Base-by-base conservation (phyloP, 805 yeast species). In the Saccharomycopsis amapae region DNA sequence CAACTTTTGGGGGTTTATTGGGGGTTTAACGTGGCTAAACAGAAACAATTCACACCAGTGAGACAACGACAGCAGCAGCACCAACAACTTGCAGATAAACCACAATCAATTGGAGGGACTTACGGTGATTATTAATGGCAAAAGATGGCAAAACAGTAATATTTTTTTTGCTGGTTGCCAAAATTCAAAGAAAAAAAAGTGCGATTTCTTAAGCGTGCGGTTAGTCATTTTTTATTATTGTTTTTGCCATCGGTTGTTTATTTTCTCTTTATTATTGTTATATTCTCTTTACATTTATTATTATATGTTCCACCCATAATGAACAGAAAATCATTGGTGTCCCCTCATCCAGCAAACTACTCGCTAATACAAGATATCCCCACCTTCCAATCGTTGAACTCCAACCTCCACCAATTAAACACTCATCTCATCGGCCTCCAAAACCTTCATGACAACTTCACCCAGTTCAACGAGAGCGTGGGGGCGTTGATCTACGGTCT, bases 401-500 rank as follows among this genome's bases (percentile, higher is more conserved):
- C 13, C 5, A 23, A 34, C 7, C 26, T 48, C 12, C n/a, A 28
- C 4, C 32, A 40, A 12, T 31, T 48, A 4, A 40, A 45, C 13
- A 10, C 24, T 3, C 34, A 48, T 25, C n/a, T 51, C 33, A 23
- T n/a, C 10, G 40, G 39, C n/a, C 33, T 51, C 4, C 50, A 51
- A 20, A 63, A 62, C 42, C 72, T 81, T 9, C 87, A 86, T 61
- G 75, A 78, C 37, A 75, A 76, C 4, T 62, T 88, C 18, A 69
- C 72, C 2, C 66, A 69, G 24, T 81, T 88, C 61, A 86, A 86
- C 58, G 96, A 87, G 61, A 75, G 86, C 2, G 76, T 88, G 55
- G 79, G 85, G 1, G 69, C 89, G 33, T 79, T 87, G 45, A 59
- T 87, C 43, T 85, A 84, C 56, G 95, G 96, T 1, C 63, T 87